Conservation (phyloP, 1,284 basidiomycete genomes). For the Fomitopsis palustris region DNA sequence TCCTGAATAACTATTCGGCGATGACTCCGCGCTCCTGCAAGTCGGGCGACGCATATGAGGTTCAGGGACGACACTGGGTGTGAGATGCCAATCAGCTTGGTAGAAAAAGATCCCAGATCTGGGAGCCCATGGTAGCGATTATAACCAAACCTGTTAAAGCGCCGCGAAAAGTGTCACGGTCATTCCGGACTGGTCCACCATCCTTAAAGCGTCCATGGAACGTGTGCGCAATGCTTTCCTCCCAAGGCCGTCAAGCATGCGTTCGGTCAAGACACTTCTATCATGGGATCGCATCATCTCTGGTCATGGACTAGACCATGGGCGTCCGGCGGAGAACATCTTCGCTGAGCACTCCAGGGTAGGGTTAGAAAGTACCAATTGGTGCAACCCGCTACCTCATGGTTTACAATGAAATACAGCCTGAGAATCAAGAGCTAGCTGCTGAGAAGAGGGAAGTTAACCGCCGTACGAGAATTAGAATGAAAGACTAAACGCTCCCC, state of each 20-base stretch:
- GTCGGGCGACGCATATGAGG: neutral
- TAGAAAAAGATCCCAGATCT: neutral
- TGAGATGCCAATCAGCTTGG: neutral
- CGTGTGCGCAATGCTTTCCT: slow-evolving; percentile 5
- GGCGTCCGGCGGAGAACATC: neutral
- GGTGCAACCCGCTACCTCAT: neutral
- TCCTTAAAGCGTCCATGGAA: slow-evolving; percentile 3
- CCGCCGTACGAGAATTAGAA: neutral
- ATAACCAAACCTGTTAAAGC: neutral
- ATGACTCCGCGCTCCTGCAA: neutral
- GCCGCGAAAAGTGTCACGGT: neutral
- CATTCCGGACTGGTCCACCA: neutral
- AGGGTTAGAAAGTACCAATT: neutral
- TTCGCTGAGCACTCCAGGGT: neutral
- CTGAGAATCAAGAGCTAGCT: neutral
- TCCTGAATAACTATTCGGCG: neutral
- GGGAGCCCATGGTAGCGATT: neutral
- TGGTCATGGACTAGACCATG: neutral
- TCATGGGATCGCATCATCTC: slow-evolving; percentile 10
- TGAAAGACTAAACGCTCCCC: neutral
- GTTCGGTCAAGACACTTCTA: slow-evolving; percentile 1
- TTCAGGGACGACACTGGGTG: neutral
- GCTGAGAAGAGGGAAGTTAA: neutral
- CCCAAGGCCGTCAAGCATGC: slow-evolving; percentile 2
- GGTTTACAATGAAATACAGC: neutral